phyloP scores from a whole-genome alignment of 805 yeast genomes.

The Saitoella complicata region DNA sequence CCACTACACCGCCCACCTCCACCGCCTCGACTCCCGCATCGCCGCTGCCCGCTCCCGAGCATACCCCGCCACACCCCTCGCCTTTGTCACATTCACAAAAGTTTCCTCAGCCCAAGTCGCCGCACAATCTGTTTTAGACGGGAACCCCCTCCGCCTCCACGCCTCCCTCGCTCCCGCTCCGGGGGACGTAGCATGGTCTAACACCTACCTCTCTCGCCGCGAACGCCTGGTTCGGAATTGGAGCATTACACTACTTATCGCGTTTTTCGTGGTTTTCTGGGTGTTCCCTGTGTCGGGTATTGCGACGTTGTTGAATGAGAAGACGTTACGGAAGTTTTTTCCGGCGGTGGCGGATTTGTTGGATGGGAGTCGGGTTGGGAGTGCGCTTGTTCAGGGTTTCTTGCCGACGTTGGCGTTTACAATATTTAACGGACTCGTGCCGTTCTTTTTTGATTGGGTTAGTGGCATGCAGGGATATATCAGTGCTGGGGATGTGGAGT shows the following conservation, averaged over 20 bases:
- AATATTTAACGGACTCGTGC: conserved; percentile 62
- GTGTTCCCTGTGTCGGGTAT: conserved; percentile 72
- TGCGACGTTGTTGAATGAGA: conserved; percentile 65
- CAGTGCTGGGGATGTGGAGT: conserved; percentile 83
- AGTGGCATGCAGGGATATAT: conserved; percentile 76
- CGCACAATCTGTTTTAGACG: conserved; percentile 89
- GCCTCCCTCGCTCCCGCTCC: conserved; percentile 90
- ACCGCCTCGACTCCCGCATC: conserved; percentile 56
- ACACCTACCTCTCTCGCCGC: conserved; percentile 60
- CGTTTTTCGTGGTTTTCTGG: conserved; percentile 52
- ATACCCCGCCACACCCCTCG: conserved; percentile 73
- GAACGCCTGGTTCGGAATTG: conserved; percentile 54
- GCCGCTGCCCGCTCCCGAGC: conserved; percentile 44
- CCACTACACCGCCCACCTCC: conserved; percentile 51
- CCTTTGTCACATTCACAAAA: conserved; percentile 86
- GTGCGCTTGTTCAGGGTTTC: conserved; percentile 67
- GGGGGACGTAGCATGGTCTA: conserved; percentile 85
- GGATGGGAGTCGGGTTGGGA: conserved; percentile 51
- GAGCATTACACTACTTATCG: conserved; percentile 48
- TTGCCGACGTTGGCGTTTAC: conserved; percentile 87
- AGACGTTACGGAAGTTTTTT: conserved; percentile 64
- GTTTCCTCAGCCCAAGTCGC: conserved; percentile 94
- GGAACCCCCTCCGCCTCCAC: conserved; percentile 66
- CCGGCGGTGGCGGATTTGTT: conserved; percentile 64
- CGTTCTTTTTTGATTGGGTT: conserved; percentile 71